Percentiles rank a stretch among this genome's conserved stretches.
These are phyloP conservation scores for Dipteronia sinensis DNA, from an alignment of 345 rosid species.

Conservation along the genomic window DNA sequence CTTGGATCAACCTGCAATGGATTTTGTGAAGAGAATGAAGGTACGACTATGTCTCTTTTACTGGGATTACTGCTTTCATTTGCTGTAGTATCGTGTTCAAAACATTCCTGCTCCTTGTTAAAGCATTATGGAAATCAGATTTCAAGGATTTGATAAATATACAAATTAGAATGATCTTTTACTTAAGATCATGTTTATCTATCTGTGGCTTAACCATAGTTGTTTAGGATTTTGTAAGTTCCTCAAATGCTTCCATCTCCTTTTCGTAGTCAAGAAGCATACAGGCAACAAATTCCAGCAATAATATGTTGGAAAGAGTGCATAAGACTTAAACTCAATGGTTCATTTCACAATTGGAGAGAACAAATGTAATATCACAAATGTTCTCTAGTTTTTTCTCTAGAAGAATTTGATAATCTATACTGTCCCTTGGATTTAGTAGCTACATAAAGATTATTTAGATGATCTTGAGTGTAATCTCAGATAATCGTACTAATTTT, in stretches of 20 bases:
- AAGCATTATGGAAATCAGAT: not conserved
- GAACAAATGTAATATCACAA: not conserved
- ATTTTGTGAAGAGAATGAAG: slow-evolving; percentile 86
- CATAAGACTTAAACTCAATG: not conserved
- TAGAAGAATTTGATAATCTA: not conserved
- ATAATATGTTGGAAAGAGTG: not conserved
- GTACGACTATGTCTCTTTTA: slow-evolving; percentile 28
- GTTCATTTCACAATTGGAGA: not conserved
- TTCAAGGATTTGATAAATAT: not conserved
- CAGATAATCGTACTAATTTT: not conserved
- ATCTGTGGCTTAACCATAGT: not conserved
- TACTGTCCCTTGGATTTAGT: not conserved
- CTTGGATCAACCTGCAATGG: slow-evolving; percentile 76
- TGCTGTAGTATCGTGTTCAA: not conserved
- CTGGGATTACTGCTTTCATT: not conserved
- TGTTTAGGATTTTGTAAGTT: not conserved
- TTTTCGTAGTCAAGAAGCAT: not conserved
- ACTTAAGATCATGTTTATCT: not conserved
- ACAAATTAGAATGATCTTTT: not conserved
- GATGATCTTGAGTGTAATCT: not conserved
- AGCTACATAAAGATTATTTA: not conserved
- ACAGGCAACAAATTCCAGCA: too few relatives aligned
- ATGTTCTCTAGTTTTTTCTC: not conserved
- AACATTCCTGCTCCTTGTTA: not conserved
- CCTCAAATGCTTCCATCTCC: not conserved